Conservation (phyloP, 106 monocot species). For the Allium cepa region DNA sequence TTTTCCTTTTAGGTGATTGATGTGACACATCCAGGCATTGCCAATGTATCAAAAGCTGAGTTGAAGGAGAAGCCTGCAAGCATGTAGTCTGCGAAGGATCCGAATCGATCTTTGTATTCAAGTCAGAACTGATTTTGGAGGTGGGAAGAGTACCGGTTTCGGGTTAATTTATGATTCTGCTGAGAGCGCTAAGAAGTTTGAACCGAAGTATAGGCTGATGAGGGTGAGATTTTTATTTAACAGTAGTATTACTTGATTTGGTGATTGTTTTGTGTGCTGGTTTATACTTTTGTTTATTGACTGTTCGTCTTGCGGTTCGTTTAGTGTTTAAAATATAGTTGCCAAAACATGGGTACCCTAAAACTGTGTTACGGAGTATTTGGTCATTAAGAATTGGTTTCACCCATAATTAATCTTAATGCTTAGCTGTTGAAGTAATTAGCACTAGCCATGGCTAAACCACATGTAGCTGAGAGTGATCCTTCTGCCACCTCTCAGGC, state of each 20-base stretch:
- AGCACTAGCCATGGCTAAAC: no score
- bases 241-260: background rate
- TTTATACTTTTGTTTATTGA: no score
- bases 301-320: no score
- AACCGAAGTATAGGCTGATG: slow-evolving; percentile 79
- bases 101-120: slow-evolving; percentile 76
- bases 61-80: slow-evolving; percentile 65
- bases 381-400: no score
- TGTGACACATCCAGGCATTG: background rate
- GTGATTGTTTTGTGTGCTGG: no score
- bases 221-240: slow-evolving; percentile 29
- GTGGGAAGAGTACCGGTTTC: slow-evolving; percentile 76
- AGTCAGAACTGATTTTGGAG: slow-evolving; percentile 77
- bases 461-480: no score
- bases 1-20: background rate
- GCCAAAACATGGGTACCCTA: no score
- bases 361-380: no score
- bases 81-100: slow-evolving; percentile 69
- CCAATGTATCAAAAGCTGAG: slow-evolving; percentile 29
- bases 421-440: no score
- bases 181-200: slow-evolving; percentile 70
- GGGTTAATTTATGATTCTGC: slow-evolving; percentile 71
- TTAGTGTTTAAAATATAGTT: no score
- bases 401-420: no score
- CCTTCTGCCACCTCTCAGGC: no score